phyloP scores from a whole-genome alignment of 345 rosid species.

The Boechera divaricarpa region DNA sequence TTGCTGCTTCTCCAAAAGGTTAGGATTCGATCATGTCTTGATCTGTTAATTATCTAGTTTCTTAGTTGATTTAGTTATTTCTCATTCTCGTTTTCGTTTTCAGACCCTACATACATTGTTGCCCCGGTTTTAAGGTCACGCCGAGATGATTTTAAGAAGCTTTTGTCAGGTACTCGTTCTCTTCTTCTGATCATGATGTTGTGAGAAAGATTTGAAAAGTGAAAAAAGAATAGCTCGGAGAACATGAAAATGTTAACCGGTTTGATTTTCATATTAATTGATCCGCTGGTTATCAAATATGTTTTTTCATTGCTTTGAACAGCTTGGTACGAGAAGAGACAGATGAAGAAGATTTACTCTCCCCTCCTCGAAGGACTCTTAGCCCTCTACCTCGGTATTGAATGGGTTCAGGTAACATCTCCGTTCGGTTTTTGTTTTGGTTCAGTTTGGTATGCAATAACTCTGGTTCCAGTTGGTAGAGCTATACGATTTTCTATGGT shows the following conservation, averaged over 20 bases:
- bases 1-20: conserved; percentile 97
- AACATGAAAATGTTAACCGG: conserved; percentile 2
- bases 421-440: neutral
- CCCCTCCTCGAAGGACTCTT: conserved; percentile 93
- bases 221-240: neutral
- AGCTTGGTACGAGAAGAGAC: conserved; percentile 99
- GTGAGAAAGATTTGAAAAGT: neutral
- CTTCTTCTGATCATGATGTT: conserved; percentile 4
- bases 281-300: conserved; percentile 1
- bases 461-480: conserved; percentile 1
- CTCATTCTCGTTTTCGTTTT: conserved; percentile 38
- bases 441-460: conserved; percentile 7
- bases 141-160: conserved; percentile 80
- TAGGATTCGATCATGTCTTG: neutral
- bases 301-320: conserved; percentile 29
- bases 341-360: conserved; percentile 95
- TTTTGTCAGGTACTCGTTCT: conserved; percentile 69
- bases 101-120: conserved; percentile 90
- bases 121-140: conserved; percentile 81
- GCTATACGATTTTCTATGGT: neutral
- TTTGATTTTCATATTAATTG: neutral
- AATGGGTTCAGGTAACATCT: conserved; percentile 82
- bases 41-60: neutral
- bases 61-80: neutral
- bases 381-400: conserved; percentile 90